Conservation (phyloP, 2,329 filamentous ascomycete genomes). For the Fusarium incarnatum region DNA sequence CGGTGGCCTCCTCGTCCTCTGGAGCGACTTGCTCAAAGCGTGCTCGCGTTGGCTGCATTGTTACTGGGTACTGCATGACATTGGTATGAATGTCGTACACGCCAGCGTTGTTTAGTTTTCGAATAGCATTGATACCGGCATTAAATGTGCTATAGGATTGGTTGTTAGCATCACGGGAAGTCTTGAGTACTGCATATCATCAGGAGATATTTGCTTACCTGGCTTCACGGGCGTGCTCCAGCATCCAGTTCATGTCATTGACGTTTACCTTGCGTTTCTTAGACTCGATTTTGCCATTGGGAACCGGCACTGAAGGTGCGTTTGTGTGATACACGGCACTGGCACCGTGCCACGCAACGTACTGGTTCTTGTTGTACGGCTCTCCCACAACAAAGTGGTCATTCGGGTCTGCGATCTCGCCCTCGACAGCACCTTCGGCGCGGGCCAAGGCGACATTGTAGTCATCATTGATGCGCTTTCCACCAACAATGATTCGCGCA, state of each 20-base stretch:
- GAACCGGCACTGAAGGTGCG: conserved; percentile 79
- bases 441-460: conserved; percentile 83
- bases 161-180: conserved; percentile 17
- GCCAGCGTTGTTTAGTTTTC: conserved; percentile 76
- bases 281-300: conserved; percentile 79
- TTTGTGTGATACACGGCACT: conserved; percentile 94
- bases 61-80: conserved; percentile 84
- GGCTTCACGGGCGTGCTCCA: conserved; percentile 91
- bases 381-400: conserved; percentile 82
- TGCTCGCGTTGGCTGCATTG: conserved; percentile 89
- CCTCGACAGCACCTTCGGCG: conserved; percentile 83
- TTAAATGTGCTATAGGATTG: conserved; percentile 80
- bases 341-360: conserved; percentile 97
- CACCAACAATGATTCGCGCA: conserved; percentile 91
- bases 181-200: background rate
- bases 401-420: conserved; percentile 90
- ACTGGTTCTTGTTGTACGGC: conserved; percentile 98
- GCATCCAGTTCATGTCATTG: conserved; percentile 95
- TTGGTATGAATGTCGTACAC: conserved; percentile 97
- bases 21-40: conserved; percentile 79
- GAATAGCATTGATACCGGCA: conserved; percentile 74
- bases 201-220: conserved; percentile 67
- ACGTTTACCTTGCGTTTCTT: conserved; percentile 90
- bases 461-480: conserved; percentile 86
- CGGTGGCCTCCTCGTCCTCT: conserved; percentile 49